These are phyloP conservation scores for Alternaria sp. DNA, from an alignment of 2,329 filamentous ascomycete species.

Conservation along the genomic window DNA sequence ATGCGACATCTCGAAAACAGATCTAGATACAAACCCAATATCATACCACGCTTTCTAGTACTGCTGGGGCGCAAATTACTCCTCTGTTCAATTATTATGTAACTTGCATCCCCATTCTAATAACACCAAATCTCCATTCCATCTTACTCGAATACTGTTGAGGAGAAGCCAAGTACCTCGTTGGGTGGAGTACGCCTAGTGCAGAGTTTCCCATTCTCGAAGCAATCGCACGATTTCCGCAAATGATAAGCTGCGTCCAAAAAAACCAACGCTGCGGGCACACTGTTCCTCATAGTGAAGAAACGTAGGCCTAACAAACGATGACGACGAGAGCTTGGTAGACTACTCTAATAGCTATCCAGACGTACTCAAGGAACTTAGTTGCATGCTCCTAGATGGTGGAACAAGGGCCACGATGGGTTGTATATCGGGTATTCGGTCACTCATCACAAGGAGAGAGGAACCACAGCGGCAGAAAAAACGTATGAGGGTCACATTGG, in stretches of 20 bases:
- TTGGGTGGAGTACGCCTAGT: background rate
- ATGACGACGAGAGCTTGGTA: background rate
- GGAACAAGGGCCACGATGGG: background rate
- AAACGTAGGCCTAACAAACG: background rate
- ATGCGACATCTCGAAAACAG: background rate
- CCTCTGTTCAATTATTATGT: background rate
- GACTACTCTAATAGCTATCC: background rate
- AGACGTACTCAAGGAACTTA: background rate
- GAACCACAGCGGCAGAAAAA: background rate
- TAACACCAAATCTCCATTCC: background rate
- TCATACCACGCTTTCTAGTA: background rate
- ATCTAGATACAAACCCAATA: background rate
- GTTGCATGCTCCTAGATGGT: background rate
- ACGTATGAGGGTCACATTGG: background rate
- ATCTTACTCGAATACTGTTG: background rate
- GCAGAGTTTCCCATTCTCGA: background rate
- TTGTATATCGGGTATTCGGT: background rate
- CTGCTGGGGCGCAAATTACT: background rate
- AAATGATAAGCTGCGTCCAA: background rate
- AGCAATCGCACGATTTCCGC: background rate
- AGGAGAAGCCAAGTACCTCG: background rate
- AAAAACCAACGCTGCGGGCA: too few relatives aligned
- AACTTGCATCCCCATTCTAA: background rate
- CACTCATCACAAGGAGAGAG: background rate
- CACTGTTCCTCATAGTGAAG: background rate